A percentile compares a stretch with the other conserved stretches of the same genome.
Evolutionary conservation across 495 filamentous ascomycete genomes (phyloP).

Genomic region (Lepidopterella palustris): DNA sequence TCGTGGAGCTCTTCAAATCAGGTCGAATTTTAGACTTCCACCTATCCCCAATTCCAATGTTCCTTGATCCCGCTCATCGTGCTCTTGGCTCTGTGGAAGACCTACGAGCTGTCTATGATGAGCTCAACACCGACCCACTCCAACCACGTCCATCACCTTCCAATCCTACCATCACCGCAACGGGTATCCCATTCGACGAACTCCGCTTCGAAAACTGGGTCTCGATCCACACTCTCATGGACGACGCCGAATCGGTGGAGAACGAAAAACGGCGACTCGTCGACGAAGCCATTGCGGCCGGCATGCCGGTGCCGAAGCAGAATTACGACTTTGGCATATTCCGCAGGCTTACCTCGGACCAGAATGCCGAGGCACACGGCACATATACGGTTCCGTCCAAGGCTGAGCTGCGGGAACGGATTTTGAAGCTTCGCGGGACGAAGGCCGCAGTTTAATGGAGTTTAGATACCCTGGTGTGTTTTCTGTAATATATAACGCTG

Average conservation of each 20-base stretch:
- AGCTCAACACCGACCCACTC: conserved; percentile 33
- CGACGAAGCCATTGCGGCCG: conserved; percentile 12
- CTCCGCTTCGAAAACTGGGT: conserved; percentile 30
- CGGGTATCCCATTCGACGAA: conserved; percentile 22
- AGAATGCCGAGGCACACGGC: neutral
- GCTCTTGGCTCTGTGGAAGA: conserved; percentile 9
- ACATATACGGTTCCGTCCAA: neutral
- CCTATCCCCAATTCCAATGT: conserved; percentile 19
- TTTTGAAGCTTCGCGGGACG: neutral
- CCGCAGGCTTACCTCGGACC: neutral
- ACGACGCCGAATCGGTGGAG: conserved; percentile 16
- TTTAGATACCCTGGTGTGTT: neutral
- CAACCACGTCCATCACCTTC: conserved; percentile 5
- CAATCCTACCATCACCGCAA: conserved; percentile 6
- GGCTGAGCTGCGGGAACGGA: neutral
- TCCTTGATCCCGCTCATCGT: conserved; percentile 9
- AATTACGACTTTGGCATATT: neutral
- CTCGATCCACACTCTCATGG: conserved; percentile 19
- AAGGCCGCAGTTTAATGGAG: neutral
- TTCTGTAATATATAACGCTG: neutral
- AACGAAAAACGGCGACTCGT: conserved; percentile 2
- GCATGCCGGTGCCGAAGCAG: neutral
- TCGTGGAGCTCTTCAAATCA: conserved; percentile 17
- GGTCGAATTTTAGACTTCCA: conserved; percentile 16
- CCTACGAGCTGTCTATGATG: conserved; percentile 31